Evolutionary conservation across 2,329 filamentous ascomycete species (phyloP), one percentile per base, ranked within the genome.

Genomic region (Aspergillus sp.): DNA sequence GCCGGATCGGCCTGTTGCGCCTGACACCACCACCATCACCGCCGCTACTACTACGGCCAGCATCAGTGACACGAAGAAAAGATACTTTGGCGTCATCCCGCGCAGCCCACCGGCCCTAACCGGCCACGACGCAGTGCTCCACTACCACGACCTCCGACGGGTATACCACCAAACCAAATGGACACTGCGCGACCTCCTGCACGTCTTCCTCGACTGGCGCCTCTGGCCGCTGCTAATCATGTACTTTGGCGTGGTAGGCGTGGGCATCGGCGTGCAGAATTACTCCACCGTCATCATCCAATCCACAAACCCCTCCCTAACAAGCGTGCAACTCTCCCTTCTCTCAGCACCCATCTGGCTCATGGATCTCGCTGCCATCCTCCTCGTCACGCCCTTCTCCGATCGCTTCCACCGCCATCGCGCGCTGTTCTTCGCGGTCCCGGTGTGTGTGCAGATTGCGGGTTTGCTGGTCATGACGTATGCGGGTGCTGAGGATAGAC

Each of bases 171-270:
- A 80, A 9, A 76, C 81, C 1, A 75, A 80, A 3, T 95, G 89
- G 89, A 82, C 74, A 1, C 55, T 86, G 51, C 79, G 72, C 45
- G 88, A 95, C 55, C 73, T 95, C 1, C 71, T 73, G 27, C 70
- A 73, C 27, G 86, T 94, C 1, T 70, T 94, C 29, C 74, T 86
- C 33, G 89, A 95, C 67, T 94, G 88, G 89, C 80, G 88, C 2
- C 74, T 94, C 12, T 95, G 88, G 85, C 89, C 89, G 1, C 68
- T 95, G 54, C 77, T 84, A 1, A 62, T 94, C 45, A 95, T 95
- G 89, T 95, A 95, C 69, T 94, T 95, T 69, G 89, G 89, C 19
- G 89, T 95, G 3, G 89, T 95, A 1, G 89, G 89, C 26, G 89
- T 94, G 3, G 89, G 89, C 6, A 94, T 94, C 52, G 89, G 88